A percentile compares a stretch with the other conserved stretches of the same genome.
Evolutionary conservation across 345 rosid species (phyloP).

Genomic region (Salix suchowensis): DNA sequence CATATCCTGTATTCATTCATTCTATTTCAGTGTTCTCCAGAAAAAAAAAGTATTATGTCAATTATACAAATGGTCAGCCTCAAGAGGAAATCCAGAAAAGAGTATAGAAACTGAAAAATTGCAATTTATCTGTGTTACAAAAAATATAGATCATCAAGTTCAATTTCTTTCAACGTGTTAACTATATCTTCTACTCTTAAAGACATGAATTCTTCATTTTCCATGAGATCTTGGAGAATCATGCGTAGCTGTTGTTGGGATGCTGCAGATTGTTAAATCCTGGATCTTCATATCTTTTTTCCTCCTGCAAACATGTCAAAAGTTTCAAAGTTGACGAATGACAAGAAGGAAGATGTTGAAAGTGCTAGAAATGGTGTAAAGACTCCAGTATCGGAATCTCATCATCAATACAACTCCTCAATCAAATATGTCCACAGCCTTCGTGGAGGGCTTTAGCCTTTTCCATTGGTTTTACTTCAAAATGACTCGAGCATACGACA

Average conservation of each 20-base stretch:
- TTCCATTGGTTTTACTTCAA: background rate
- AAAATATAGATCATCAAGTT: constrained; percentile 20
- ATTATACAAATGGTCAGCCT: background rate
- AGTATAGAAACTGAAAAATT: background rate
- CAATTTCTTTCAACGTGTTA: constrained; percentile 32
- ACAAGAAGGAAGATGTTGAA: background rate
- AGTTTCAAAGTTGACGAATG: background rate
- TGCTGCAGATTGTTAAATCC: constrained; percentile 27
- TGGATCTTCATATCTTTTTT: constrained; percentile 35
- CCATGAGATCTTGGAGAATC: constrained; percentile 34
- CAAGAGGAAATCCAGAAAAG: background rate
- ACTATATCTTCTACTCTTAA: constrained; percentile 34
- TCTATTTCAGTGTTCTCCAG: background rate
- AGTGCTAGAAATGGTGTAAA: background rate
- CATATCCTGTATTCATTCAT: background rate
- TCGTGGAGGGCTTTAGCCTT: background rate
- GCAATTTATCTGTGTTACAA: background rate
- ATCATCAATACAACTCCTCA: background rate
- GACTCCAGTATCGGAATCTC: background rate
- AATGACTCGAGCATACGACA: background rate
- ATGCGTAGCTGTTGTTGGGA: constrained; percentile 24
- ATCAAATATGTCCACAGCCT: background rate
- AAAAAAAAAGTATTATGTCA: background rate
- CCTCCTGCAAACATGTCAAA: constrained; percentile 27
- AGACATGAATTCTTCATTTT: constrained; percentile 33